These are phyloP conservation scores for Candida jianshihensis DNA, from an alignment of 805 yeast genomes.

Conservation along the genomic window DNA sequence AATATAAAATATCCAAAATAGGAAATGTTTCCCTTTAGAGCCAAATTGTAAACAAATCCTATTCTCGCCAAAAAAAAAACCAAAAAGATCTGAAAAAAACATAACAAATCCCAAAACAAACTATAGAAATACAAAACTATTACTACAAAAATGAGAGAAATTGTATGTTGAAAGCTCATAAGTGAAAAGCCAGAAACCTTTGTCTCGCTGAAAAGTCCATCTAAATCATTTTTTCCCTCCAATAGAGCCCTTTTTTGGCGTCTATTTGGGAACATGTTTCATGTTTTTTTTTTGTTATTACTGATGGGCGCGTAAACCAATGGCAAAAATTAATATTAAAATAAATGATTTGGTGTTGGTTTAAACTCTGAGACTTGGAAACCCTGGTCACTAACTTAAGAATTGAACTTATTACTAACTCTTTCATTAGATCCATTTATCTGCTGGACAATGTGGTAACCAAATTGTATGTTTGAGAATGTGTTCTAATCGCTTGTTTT, in stretches of 20 bases:
- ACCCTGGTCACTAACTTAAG: too few species aligned
- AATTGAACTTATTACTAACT: conserved; percentile 12
- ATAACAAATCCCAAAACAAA: conserved; percentile 8
- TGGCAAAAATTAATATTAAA: not conserved
- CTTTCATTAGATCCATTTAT: conserved; percentile 68
- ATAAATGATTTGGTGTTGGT: not conserved
- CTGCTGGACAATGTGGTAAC: conserved; percentile 99
- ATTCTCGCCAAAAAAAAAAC: conserved; percentile 4
- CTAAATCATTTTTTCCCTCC: not conserved
- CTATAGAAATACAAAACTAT: not conserved
- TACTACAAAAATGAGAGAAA: conserved; percentile 17
- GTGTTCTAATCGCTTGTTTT: not conserved
- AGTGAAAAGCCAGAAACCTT: not conserved
- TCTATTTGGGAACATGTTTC: not conserved
- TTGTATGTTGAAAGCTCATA: conserved; percentile 13
- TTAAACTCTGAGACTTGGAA: not conserved
- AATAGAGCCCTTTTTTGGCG: not conserved
- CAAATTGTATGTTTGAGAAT: conserved; percentile 67
- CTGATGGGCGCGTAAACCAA: conserved; percentile 2
- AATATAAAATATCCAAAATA: conserved; percentile 1
- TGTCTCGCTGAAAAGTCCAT: not conserved
- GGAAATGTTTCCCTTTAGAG: conserved; percentile 3
- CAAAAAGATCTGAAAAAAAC: conserved; percentile 5
- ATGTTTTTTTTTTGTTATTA: conserved; percentile 1
- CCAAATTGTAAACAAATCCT: conserved; percentile 10